Percentiles rank a stretch among this genome's conserved stretches.
Evolutionary conservation across 495 filamentous ascomycete species (phyloP).

Genomic region (Clavariopsis aquatica): DNA sequence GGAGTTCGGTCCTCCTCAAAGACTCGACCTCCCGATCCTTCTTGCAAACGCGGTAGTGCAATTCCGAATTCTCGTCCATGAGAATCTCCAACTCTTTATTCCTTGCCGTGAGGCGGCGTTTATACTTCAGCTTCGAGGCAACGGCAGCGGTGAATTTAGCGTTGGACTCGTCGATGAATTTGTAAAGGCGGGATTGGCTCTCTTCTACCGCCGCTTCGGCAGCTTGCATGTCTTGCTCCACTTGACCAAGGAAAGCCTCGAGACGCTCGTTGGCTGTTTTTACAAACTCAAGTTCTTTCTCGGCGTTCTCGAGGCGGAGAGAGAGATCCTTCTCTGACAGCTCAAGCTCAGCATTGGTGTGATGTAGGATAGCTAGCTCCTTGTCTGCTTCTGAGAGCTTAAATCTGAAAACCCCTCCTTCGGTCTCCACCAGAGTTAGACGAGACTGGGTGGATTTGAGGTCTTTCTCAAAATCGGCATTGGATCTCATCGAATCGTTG

Average conservation of each 20-base stretch:
- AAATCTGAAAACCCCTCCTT: background rate
- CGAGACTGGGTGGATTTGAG: background rate
- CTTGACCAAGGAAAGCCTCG: conserved; percentile 30
- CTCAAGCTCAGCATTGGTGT: conserved; percentile 26
- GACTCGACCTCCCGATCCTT: conserved; percentile 18
- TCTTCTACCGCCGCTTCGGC: conserved; percentile 30
- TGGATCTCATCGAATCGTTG: conserved; percentile 2
- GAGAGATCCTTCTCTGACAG: conserved; percentile 23
- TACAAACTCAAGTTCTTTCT: conserved; percentile 26
- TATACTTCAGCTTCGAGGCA: conserved; percentile 28
- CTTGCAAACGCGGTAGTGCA: conserved; percentile 18
- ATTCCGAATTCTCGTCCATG: conserved; percentile 26
- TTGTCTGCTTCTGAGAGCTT: conserved; percentile 14
- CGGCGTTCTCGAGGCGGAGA: conserved; percentile 23
- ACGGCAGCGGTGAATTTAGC: conserved; percentile 22
- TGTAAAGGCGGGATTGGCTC: conserved; percentile 29
- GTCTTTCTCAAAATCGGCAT: conserved; percentile 3
- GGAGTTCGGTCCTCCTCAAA: conserved; percentile 40
- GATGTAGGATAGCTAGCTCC: conserved; percentile 1
- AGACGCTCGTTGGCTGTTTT: conserved; percentile 21
- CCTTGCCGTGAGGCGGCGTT: conserved; percentile 21
- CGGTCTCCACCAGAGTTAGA: conserved; percentile 5
- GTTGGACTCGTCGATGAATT: conserved; percentile 24
- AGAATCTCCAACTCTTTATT: conserved; percentile 32
- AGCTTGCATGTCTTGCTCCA: conserved; percentile 30